Evolutionary conservation across 169 alveolate genomes (phyloP), one percentile per base, ranked within the genome.

Genomic region (Eimeria sp.): DNA sequence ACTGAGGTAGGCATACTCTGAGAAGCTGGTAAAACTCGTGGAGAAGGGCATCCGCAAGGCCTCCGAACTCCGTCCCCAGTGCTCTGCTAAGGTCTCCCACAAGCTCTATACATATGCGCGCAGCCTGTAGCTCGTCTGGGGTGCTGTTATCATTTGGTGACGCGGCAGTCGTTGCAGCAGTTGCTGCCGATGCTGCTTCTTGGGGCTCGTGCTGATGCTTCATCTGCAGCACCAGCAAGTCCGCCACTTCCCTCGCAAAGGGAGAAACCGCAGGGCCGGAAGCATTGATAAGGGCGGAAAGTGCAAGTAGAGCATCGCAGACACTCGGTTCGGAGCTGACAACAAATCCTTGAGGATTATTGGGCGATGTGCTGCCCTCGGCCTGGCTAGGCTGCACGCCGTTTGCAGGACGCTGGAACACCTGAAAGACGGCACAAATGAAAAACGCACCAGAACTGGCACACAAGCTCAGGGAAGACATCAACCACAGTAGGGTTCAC

Each of bases 1-100:
- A 6, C 20, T 43, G 87, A 0, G 43, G 7, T 47, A 25, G 61
- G 70, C 88, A 25, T 51, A 93, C 96, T 51, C 65, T 65, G n/a
- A 93, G 96, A 51, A 93, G 76, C 49, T 93, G 89, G 86, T 94
- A 87, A 95, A 96, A 51, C 75, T 54, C 45, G 30, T 80, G 75
- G 34, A 96, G 88, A 22, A 96, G 78, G 51, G 96, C 88, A 30
- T 61, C 91, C 40, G 90, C 27, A 96, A 93, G 97, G 57, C 97
- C 95, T 70, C 87, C 96, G 49, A 97, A 95, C 61, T 96, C 96
- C 75, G 96, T 61, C 25, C 98, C 98, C 95, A 98, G 83, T 11
- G 98, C 98, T 9, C 98, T 97, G 82, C 98, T 96, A 78, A 98
- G 93, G 95, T 98, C 99, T 57, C 98, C 97, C 54, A 98, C 96